phyloP scores from a whole-genome alignment of 2,329 filamentous ascomycete species.

The Nemania sp. region DNA sequence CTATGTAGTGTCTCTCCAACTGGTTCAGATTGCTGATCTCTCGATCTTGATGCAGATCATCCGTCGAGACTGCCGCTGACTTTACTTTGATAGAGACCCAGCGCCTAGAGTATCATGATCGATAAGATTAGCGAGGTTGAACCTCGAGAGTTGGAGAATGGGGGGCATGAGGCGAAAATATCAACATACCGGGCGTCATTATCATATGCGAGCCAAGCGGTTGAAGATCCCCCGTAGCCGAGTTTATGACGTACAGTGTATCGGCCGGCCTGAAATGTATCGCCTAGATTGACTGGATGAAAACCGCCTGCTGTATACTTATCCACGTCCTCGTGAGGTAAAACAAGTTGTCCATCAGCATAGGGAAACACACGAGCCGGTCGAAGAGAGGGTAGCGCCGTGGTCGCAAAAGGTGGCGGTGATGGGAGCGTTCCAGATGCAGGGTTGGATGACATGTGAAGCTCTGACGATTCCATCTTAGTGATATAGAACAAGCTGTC shows the following conservation, averaged over 20 bases:
- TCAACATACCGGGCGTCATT: background rate
- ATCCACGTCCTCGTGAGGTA: background rate
- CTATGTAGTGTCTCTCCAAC: background rate
- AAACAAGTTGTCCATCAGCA: background rate
- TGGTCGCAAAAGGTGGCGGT: too few relatives aligned
- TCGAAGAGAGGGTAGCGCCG: too few relatives aligned
- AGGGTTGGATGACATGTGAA: too few relatives aligned
- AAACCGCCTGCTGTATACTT: conserved; percentile 1
- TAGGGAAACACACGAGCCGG: background rate
- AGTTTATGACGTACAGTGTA: conserved; percentile 4
- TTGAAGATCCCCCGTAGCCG: conserved; percentile 3
- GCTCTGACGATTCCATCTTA: too few relatives aligned
- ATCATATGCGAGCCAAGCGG: conserved; percentile 4
- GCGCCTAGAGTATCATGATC: background rate
- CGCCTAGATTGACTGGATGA: conserved; percentile 7
- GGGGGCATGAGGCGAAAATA: background rate
- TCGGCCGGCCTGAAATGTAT: conserved; percentile 1
- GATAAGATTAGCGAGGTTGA: background rate
- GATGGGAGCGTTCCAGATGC: too few relatives aligned
- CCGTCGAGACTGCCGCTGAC: background rate
- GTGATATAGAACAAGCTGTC: too few relatives aligned
- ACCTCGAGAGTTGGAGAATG: background rate
- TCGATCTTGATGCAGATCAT: background rate
- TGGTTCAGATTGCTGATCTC: background rate
- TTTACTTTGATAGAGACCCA: conserved; percentile 3